Evolutionary conservation across 148 eudicot species (phyloP).

Genomic region (Arbutus unedo): DNA sequence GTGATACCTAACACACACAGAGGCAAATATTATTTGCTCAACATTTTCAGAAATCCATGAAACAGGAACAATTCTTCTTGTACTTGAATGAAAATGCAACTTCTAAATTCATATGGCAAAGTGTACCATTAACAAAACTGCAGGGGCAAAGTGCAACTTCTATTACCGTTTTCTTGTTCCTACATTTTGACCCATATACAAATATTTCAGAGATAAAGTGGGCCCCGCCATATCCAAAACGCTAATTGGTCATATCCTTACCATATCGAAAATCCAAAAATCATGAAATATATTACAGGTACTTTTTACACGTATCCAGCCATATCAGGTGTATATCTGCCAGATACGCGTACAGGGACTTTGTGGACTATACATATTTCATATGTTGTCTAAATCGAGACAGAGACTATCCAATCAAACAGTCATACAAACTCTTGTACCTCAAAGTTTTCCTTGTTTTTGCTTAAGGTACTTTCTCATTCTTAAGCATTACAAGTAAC

Average conservation of each 20-base stretch:
- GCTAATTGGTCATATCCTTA: too few relatives aligned
- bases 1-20: conserved; percentile 59
- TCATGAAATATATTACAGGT: background rate
- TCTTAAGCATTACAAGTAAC: background rate
- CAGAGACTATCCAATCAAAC: background rate
- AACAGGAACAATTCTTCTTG: background rate
- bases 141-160: background rate
- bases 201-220: too few relatives aligned
- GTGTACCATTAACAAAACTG: background rate
- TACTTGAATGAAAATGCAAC: background rate
- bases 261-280: background rate
- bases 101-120: background rate
- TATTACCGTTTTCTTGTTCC: background rate
- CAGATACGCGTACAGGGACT: background rate
- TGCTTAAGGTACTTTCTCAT: background rate
- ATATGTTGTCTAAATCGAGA: background rate
- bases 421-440: background rate
- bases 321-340: background rate
- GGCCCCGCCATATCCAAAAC: background rate
- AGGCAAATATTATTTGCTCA: background rate
- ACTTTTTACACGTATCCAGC: background rate
- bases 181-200: too few relatives aligned
- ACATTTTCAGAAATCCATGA: background rate
- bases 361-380: background rate
- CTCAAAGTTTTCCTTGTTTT: background rate